Evolutionary conservation across 140 eudicot genomes (phyloP), one percentile per base, ranked within the genome.

Genomic region (Stevia rebaudiana): DNA sequence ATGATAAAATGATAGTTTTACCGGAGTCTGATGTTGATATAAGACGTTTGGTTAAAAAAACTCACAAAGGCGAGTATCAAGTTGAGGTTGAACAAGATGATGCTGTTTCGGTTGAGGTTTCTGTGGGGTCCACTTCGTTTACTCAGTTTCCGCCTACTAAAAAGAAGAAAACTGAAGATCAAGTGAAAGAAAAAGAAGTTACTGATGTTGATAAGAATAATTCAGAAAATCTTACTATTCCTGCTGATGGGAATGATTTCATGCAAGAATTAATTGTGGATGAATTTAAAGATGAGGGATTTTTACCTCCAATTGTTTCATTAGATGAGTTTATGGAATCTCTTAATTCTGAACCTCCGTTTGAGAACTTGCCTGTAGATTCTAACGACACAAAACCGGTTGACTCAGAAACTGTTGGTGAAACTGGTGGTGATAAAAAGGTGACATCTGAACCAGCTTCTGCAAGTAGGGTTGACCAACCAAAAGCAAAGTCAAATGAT

Each of bases 211-310:
- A 70, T 44, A 80, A 72, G 69, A 56, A 9, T 43, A 49, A 28
- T 35, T 63, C 73, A 30, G 85, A 75, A 48, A 80, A 71, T 43
- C 72, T 88, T 70, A 74, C 91, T 22, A 83, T 92, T 59, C 85
- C 92, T 19, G 74, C 83, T 60, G 99, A 85, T 44, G 97, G 88
- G 30, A 71, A 88, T 56, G 99, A 94, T 80, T 59, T 80, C 11
- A 94, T 94, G 97, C 98, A 92, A 75, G 99, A 95, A 61, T 53
- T 94, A 69, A 88, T 86, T 24, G 96, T 83, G 25, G 99, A 83
- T 44, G 99, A 94, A 61, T 67, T 76, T 36, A 88, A 79, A 70
- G 97, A 94, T 76, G 81, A 88, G 6, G 97, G 82, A 12, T 81
- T 85, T 59, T 82, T 89, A 57, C 99, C 97, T 43, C 97, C 99